Percentiles rank a stretch among this genome's conserved stretches.
These are phyloP conservation scores for Inga leiocalycina DNA, from an alignment of 306 rosid species.

Conservation along the genomic window DNA sequence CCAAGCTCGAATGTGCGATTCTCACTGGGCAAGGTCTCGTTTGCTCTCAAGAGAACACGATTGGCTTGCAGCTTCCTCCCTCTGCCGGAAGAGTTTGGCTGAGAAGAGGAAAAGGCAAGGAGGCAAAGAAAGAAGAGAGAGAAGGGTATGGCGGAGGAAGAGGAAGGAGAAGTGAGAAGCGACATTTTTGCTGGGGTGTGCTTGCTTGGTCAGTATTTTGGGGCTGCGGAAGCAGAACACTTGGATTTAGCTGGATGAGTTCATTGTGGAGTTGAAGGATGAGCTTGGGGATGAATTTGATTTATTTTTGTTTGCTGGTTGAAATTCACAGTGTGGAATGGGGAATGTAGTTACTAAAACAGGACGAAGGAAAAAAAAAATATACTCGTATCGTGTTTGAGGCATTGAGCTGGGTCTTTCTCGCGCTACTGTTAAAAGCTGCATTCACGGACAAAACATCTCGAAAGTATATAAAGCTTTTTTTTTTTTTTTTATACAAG, in stretches of 20 bases:
- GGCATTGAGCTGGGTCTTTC: too few species aligned
- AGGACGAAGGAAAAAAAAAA: neutral
- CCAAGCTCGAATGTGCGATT: conserved; percentile 64
- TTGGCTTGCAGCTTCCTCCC: neutral
- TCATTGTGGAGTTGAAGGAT: neutral
- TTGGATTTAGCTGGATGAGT: neutral
- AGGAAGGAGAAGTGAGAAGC: neutral
- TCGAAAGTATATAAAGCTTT: neutral
- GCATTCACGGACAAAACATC: neutral
- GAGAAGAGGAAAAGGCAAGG: neutral
- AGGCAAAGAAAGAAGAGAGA: neutral
- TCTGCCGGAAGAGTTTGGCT: neutral
- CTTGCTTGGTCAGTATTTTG: conserved; percentile 23
- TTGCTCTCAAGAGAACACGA: conserved; percentile 36
- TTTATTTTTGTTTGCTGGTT: neutral
- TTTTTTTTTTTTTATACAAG: too few species aligned
- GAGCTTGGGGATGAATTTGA: neutral
- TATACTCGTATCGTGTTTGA: too few species aligned
- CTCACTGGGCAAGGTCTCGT: conserved; percentile 44
- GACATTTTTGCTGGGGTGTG: conserved; percentile 25
- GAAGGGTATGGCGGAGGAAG: neutral
- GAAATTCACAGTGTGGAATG: neutral
- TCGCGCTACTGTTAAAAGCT: neutral
- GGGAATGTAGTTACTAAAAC: neutral
- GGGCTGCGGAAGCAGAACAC: neutral